Conservation (phyloP, 192 early-diverging fungal species). For the Radiomyces spectabilis region DNA sequence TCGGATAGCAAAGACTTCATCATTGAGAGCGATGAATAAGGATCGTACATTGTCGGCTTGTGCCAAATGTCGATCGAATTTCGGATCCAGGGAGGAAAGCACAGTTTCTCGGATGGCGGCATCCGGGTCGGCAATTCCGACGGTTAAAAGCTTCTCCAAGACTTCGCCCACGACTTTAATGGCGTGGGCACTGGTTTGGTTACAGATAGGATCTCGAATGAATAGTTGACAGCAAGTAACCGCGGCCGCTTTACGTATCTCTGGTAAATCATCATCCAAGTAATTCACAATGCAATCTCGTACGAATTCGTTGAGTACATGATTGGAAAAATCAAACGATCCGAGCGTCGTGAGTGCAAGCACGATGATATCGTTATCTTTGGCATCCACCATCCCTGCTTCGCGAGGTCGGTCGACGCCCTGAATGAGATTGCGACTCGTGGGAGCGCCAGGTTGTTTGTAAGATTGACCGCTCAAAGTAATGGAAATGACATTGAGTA, state of each 20-base stretch:
- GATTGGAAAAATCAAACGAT: conserved; percentile 77
- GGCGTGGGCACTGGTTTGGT: conserved; percentile 66
- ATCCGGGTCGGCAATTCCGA: conserved; percentile 84
- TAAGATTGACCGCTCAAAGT: conserved; percentile 79
- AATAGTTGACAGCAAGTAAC: conserved; percentile 80
- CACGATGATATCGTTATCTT: conserved; percentile 68
- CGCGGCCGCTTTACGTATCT: conserved; percentile 79
- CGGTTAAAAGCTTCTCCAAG: conserved; percentile 80
- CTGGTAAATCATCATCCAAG: conserved; percentile 66
- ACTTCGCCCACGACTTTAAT: conserved; percentile 81
- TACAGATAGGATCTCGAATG: conserved; percentile 73
- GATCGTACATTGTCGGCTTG: conserved; percentile 88
- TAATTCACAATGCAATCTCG: conserved; percentile 78
- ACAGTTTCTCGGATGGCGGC: conserved; percentile 70
- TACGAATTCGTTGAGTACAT: conserved; percentile 86
- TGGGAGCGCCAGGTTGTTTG: conserved; percentile 64
- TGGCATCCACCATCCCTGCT: conserved; percentile 37
- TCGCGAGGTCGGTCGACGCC: conserved; percentile 23
- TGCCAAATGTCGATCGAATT: conserved; percentile 84
- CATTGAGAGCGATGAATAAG: conserved; percentile 82
- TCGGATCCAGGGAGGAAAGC: conserved; percentile 66
- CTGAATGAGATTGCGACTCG: conserved; percentile 20
- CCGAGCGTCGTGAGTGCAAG: conserved; percentile 80
- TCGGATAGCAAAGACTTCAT: conserved; percentile 84
- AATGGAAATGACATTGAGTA: conserved; percentile 84